Evolutionary conservation across 805 yeast genomes (phyloP), one percentile per base, ranked within the genome.

Genomic region (Tetrapisispora arboricola): DNA sequence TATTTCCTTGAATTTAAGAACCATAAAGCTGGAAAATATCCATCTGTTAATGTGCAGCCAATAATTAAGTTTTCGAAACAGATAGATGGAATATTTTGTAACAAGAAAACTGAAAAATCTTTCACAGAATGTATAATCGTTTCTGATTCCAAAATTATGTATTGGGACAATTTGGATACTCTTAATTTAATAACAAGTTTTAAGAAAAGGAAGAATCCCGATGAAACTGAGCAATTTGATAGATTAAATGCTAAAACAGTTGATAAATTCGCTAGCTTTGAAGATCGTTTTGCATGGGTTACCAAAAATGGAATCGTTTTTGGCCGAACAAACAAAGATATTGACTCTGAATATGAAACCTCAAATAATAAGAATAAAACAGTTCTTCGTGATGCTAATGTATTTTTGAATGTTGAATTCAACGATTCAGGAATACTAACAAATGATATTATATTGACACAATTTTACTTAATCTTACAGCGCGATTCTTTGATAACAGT

Each of bases 391-490:
- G 46, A 60, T 49, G 61, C 69, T 1, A 70, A 65, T 36, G 58
- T 72, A 17, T 40, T 71, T 27, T 53, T 70, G 11, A 61, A 59
- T 24, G 51, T 62, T 27, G 73, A 70, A 49, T 48, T 71, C 6
- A 67, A 72, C 1, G 56, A 56, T 9, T 53, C 61, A 1, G 42
- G 48, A 1, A 61, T 58, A 26, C 51, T 50, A n/a, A 55, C 68
- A 21, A 57, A 60, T 32, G 65, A 72, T 8, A 50, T 76, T 2
- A 45, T 70, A 1, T 49, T 80, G 21, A 71, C 83, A 0, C 67
- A 70, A 36, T 80, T 71, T 47, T 83, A 80, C 53, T 49, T 78
- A 2, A 45, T 79, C 1, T 44, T 75, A 4, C 54, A 79, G 3
- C 57, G 72, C 12, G 70, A 69, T 2, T 50, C 61, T 2, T 68